phyloP scores from a whole-genome alignment of 495 filamentous ascomycete genomes.

The Glonium stellatum region DNA sequence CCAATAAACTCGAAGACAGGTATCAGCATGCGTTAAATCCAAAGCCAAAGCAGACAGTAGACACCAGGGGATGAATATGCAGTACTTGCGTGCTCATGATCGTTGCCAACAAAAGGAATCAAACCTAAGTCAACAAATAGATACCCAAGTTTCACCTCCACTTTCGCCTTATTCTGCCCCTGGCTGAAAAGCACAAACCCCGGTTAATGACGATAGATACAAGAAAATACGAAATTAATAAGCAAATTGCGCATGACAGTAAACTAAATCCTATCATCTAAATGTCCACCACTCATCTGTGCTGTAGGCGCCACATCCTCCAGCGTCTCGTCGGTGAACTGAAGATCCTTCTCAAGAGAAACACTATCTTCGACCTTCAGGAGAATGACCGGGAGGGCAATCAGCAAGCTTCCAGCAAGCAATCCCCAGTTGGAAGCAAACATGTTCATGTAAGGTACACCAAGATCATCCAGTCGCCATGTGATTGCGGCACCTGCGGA shows the following conservation, averaged over 20 bases:
- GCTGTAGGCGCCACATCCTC: constrained; percentile 50
- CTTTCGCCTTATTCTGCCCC: neutral
- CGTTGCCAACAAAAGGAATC: neutral
- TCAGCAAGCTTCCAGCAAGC: constrained; percentile 59
- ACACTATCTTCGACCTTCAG: constrained; percentile 69
- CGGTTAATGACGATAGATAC: neutral
- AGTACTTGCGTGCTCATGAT: neutral
- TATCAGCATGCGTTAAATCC: neutral
- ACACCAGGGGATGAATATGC: too few relatives aligned
- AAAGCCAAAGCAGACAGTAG: neutral
- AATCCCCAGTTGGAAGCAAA: constrained; percentile 61
- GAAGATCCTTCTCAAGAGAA: constrained; percentile 67
- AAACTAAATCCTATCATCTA: constrained; percentile 18
- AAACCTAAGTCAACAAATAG: neutral
- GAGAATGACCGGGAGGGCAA: constrained; percentile 75
- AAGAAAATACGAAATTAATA: neutral
- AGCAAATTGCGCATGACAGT: neutral
- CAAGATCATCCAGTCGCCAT: constrained; percentile 62
- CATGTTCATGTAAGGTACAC: constrained; percentile 53
- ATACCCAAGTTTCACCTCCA: neutral
- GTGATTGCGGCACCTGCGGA: constrained; percentile 86
- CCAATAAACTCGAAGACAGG: neutral
- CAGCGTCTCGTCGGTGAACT: constrained; percentile 72
- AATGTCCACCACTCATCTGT: neutral
- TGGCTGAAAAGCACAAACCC: neutral